A percentile compares a stretch with the other conserved stretches of the same genome.
Evolutionary conservation across 495 filamentous ascomycete genomes (phyloP).

Genomic region (Neurospora sp.): DNA sequence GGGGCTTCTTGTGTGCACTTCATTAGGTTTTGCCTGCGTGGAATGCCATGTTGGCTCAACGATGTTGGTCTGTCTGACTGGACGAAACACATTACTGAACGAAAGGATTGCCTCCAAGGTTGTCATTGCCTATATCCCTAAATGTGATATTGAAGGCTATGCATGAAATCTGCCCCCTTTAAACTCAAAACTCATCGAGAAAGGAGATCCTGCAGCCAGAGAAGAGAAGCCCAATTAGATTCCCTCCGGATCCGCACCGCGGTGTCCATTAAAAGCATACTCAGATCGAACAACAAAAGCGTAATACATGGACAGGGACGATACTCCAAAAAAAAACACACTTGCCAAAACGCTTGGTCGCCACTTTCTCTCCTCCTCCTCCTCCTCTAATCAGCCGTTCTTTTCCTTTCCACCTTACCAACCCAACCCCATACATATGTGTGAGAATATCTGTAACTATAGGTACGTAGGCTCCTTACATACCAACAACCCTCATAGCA

Average conservation of each 20-base stretch:
- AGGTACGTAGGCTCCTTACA: slow-evolving; percentile 34
- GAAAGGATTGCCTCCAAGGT: background rate
- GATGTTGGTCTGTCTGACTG: background rate
- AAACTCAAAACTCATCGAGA: background rate
- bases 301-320: background rate
- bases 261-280: background rate
- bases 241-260: background rate
- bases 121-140: background rate
- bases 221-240: background rate
- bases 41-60: background rate
- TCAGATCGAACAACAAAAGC: background rate
- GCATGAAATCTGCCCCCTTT: background rate
- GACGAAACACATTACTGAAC: background rate
- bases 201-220: background rate
- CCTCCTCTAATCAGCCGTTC: background rate
- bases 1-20: too few relatives aligned
- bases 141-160: background rate
- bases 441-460: background rate
- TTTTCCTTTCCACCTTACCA: background rate
- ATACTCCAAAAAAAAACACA: background rate
- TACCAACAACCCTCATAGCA: slow-evolving; percentile 67
- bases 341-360: background rate
- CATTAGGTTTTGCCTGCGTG: background rate
- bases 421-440: background rate
- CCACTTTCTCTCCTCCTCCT: background rate